Percentiles rank a stretch among this genome's conserved stretches.
Conservation (phyloP, 192 early-diverging fungal species). For the Piromyces sp. region DNA sequence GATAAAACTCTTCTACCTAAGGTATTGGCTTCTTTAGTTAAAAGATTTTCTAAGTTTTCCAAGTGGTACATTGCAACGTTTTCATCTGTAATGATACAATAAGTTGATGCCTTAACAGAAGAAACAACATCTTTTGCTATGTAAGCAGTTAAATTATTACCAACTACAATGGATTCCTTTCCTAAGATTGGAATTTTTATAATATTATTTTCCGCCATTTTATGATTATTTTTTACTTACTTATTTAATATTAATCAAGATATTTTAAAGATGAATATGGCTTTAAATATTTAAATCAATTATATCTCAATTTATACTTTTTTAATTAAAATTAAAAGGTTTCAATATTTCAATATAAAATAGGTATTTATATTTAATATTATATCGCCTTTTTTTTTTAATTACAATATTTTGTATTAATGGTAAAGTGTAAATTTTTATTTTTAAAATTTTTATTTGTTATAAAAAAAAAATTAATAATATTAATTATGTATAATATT, state of each 20-base stretch:
- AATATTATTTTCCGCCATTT: background rate
- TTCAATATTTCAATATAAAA: too few species aligned
- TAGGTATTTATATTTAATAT: too few species aligned
- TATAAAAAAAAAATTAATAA: too few species aligned
- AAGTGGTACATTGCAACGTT: conserved; percentile 70
- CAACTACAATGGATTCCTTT: conserved; percentile 68
- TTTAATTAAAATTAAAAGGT: too few species aligned
- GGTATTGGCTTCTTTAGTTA: conserved; percentile 17
- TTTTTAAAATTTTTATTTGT: too few species aligned
- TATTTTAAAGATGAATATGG: too few species aligned
- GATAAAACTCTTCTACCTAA: conserved; percentile 31
- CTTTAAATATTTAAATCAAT: too few species aligned
- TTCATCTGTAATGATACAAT: conserved; percentile 71
- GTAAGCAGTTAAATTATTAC: conserved; percentile 57
- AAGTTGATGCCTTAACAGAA: conserved; percentile 51
- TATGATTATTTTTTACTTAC: background rate
- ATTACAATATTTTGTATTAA: too few species aligned
- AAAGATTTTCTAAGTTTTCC: conserved; percentile 25
- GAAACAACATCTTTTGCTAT: conserved; percentile 55
- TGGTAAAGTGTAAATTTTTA: too few species aligned
- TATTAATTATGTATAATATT: too few species aligned
- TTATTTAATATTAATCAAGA: background rate
- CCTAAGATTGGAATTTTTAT: conserved; percentile 53
- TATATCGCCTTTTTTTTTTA: too few species aligned
- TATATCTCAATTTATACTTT: too few species aligned